Evolutionary conservation across 208 protist genomes (phyloP), one percentile per base, ranked within the genome.

Genomic region (Kentomonas sorsogonicus): DNA sequence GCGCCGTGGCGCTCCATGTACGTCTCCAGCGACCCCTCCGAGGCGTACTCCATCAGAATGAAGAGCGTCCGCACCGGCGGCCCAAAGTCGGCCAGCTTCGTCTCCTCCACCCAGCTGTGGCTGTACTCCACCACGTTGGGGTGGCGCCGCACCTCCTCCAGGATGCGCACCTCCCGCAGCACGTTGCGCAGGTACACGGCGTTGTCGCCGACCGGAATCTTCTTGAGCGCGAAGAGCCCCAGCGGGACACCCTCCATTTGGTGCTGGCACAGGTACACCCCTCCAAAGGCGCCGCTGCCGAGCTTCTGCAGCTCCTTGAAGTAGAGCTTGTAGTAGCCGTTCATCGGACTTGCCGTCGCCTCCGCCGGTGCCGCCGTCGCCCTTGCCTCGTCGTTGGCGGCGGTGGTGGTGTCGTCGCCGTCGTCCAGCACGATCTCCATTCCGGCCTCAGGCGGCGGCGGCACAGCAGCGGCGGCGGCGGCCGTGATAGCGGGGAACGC

Each of bases 41-140:
- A 80, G 25, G 89, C 89, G 63, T 90, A 95, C 66, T 95, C 89
- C 89, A 95, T 95, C 44, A 95, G 51, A 60, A 95, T 90, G 62
- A 93, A 95, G 27, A 95, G 66, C 27, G 85, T 93, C 16, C 83
- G 79, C 65, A 93, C 83, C 2, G 76, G 83, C n/a, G 89, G 89
- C 10, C 89, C 89, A 73, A 95, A 95, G 68, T 95, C 89, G 25
- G 80, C 80, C 23, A 86, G 58, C 53, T 89, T 71, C 23, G 83
- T 86, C 33, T 75, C 68, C 55, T 95, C 89, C 3, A 93, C 81
- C 83, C 85, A 95, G 64, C 81, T 91, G 72, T 95, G 89, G 50
- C 84, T 83, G 79, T 95, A 95, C 64, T 93, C 83, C 4, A 95
- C 75, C 38, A 95, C 79, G 53, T 95, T 95, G 16, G 89, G 85